Base-by-base conservation (phyloP, 2,329 filamentous ascomycete species). In the Pseudocercospora fijiensis region DNA sequence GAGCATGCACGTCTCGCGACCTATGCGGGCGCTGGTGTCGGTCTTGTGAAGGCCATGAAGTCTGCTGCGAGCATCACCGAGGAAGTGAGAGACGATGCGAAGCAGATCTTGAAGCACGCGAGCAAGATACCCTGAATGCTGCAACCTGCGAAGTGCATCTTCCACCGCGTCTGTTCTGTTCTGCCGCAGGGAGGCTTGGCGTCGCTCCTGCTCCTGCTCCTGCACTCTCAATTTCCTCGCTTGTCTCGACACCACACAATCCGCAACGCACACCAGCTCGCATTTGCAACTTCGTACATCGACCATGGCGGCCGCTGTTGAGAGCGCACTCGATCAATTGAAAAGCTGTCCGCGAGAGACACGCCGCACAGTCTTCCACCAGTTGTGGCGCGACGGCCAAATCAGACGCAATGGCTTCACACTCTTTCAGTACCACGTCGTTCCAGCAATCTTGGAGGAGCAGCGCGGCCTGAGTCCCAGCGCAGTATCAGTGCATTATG, bases 11-110 rank as follows among this genome's bases (percentile, higher is more conserved):
- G 86, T 63, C 77, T 88, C 77, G 86, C 84, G 4, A 85, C 85
- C 9, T 89, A 88, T 79, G 86, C 85, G 13, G 86, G 87, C 3
- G 84, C 83, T 20, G 86, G 81, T 0, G 83, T 89, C 13, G 87
- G 87, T 0, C 76, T 89, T 65, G 79, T 88, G 1, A 83, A 75
- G 52, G 74, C 80, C 43, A 77, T 85, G 0, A 78, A 79, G 67
- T 71, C 77, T 16, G 86, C 84, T 2, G 78, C 73, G 11, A 79
- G 83, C 9, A 85, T 89, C 70, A 80, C 86, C 2, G 73, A 74
- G 52, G 80, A 83, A 62, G 75, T 82, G 3, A 76, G 81, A 55
- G 73, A 76, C 5, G 79, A 78, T 30, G 74, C 76, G 16, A 73
- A 57, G 53, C 67, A 57, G 41, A 66, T 78, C 16, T 52, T 82